Evolutionary conservation across 257 asterid genomes (phyloP).

Genomic region (Capsicum baccatum): DNA sequence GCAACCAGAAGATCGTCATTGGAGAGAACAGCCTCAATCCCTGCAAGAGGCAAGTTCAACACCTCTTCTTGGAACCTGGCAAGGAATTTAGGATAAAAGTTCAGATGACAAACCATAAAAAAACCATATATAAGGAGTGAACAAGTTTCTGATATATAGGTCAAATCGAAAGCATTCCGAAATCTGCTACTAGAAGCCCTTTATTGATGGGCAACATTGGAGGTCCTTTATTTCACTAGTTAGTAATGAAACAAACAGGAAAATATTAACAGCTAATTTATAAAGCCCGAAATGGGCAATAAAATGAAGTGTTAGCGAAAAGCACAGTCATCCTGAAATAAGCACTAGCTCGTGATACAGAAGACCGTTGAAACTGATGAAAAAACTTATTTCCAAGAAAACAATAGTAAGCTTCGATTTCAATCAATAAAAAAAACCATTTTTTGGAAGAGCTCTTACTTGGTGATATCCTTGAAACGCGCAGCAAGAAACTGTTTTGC

Average conservation of each 20-base stretch:
- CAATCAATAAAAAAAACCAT: not conserved
- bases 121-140: not conserved
- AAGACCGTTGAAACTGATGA: not conserved
- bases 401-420: not conserved
- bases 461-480: constrained; percentile 33
- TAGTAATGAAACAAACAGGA: constrained; percentile 15
- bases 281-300: not conserved
- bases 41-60: constrained; percentile 34
- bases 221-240: constrained; percentile 6
- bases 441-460: not conserved
- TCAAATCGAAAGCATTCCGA: constrained; percentile 1
- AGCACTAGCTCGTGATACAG: not conserved
- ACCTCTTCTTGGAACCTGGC: constrained; percentile 35
- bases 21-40: constrained; percentile 34
- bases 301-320: not conserved
- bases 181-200: not conserved
- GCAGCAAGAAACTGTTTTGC: constrained; percentile 35
- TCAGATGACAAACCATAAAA: not conserved
- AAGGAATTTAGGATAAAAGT: constrained; percentile 19
- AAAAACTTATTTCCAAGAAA: constrained; percentile 15
- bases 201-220: not conserved
- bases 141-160: not conserved
- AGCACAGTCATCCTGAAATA: not conserved
- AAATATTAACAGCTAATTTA: not conserved
- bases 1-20: constrained; percentile 36